Base-by-base conservation (phyloP, 305 asterid species). In the Withania somnifera region DNA sequence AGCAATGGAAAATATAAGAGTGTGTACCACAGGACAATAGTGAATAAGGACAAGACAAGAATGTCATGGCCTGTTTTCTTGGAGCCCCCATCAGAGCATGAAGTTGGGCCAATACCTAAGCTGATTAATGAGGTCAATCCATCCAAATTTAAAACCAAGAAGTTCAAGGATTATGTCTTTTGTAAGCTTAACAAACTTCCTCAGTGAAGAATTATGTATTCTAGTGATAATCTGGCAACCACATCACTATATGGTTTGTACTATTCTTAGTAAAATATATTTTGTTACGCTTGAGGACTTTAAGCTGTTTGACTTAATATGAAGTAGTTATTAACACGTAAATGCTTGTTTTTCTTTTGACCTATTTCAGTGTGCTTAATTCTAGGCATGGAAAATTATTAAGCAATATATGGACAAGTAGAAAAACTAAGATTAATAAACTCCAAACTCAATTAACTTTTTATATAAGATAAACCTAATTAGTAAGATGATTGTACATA, bases 21-120 rank as follows among this genome's bases (percentile, higher is more conserved):
- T 56, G 92, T 91, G 75, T 80, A 57, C 11, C 94, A 91, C 45
- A 79, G 94, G 58, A 87, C 89, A 54, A 87, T 89, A 1, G 92
- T 91, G 81, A 88, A 73, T 85, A 89, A 89, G 87, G 88, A 91
- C 10, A 66, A 81, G 24, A 89, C 92, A 15, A 87, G 94, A 87
- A 89, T 91, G 90, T 91, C 94, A 5, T 89, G 94, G 94, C 91
- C 94, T 2, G 90, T 91, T 51, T 89, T 91, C 73, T 34, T 89
- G 87, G 94, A 89, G 89, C 94, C 92, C 2, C 90, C 91, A n/a
- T 15, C 90, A 9, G 91, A 91, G 76, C 84, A 64, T 56, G 86
- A 84, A 38, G 81, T 89, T 28, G 94, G 91, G 13, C 92, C 94
- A 5, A 84, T 88, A 6, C 84, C 91, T 10, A 84, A 89, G 83